A percentile compares a stretch with the other conserved stretches of the same genome.
These are phyloP conservation scores for Yamadazyma friedrichii DNA, from an alignment of 1,139 yeast species.

Conservation along the genomic window DNA sequence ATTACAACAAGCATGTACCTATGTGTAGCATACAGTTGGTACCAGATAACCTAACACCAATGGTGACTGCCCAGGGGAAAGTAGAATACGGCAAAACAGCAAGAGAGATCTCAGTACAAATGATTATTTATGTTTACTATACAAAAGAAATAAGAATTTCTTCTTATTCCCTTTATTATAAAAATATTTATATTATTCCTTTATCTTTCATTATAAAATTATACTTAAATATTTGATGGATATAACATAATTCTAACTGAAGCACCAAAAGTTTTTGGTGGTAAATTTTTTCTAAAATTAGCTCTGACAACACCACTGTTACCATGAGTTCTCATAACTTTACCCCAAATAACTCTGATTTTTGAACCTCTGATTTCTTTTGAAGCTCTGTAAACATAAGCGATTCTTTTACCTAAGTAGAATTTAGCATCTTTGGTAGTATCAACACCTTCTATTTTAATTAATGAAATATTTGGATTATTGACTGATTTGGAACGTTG, in stretches of 20 bases:
- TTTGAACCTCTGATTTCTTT: conserved; percentile 98
- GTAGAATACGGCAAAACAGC: not conserved
- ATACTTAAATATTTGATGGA: conserved; percentile 97
- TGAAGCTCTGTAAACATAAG: conserved; percentile 98
- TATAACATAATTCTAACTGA: conserved; percentile 99
- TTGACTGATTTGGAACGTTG: conserved; percentile 98
- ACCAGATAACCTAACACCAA: too few species aligned
- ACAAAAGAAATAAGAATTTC: conserved; percentile 7
- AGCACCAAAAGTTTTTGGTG: conserved; percentile 99
- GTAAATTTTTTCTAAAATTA: conserved; percentile 97
- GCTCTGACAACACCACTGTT: conserved; percentile 98
- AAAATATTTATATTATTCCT: conserved; percentile 8
- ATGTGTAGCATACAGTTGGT: too few species aligned
- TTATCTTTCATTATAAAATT: conserved; percentile 3
- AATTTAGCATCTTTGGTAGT: conserved; percentile 93
- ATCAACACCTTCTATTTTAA: conserved; percentile 95
- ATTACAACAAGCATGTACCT: too few species aligned
- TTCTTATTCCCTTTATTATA: conserved; percentile 7
- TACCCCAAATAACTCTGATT: conserved; percentile 99
- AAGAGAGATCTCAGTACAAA: conserved; percentile 1
- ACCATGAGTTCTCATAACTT: conserved; percentile 98
- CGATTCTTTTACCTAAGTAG: conserved; percentile 99
- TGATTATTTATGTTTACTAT: conserved; percentile 10
- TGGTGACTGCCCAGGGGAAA: too few species aligned
- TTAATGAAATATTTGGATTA: conserved; percentile 97